These are phyloP conservation scores for Hirsutella minnesotensis DNA, from an alignment of 2,329 filamentous ascomycete species.

Conservation along the genomic window DNA sequence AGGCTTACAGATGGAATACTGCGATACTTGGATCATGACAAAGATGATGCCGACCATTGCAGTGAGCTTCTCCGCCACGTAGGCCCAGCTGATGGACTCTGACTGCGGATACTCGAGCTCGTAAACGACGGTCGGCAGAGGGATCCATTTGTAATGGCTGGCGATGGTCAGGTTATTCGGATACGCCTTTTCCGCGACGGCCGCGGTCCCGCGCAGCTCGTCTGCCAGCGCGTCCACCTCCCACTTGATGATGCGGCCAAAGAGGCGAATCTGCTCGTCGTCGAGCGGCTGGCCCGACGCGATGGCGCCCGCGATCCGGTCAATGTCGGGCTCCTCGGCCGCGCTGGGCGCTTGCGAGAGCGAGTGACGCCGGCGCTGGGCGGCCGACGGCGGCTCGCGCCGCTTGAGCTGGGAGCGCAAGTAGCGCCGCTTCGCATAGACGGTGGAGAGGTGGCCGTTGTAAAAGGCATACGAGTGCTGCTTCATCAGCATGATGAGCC, in stretches of 20 bases:
- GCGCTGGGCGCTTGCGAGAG: conserved; percentile 16
- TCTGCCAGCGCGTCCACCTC: conserved; percentile 54
- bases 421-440: conserved; percentile 37
- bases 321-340: conserved; percentile 39
- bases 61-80: conserved; percentile 59
- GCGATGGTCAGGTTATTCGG: conserved; percentile 54
- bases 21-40: conserved; percentile 69
- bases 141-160: conserved; percentile 62
- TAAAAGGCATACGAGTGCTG: conserved; percentile 72
- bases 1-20: conserved; percentile 53
- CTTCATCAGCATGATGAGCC: conserved; percentile 71
- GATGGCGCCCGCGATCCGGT: conserved; percentile 49
- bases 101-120: conserved; percentile 65
- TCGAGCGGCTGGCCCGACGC: conserved; percentile 48
- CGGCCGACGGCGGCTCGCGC: conserved; percentile 26
- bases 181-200: conserved; percentile 39
- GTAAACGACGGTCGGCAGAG: conserved; percentile 66
- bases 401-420: conserved; percentile 40
- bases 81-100: conserved; percentile 59
- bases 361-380: conserved; percentile 22
- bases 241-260: conserved; percentile 52
- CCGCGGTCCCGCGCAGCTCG: conserved; percentile 53
- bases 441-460: conserved; percentile 58
- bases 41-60: conserved; percentile 63
- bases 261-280: conserved; percentile 48